phyloP scores from a whole-genome alignment of 306 rosid genomes.

The Crataegus laevigata region DNA sequence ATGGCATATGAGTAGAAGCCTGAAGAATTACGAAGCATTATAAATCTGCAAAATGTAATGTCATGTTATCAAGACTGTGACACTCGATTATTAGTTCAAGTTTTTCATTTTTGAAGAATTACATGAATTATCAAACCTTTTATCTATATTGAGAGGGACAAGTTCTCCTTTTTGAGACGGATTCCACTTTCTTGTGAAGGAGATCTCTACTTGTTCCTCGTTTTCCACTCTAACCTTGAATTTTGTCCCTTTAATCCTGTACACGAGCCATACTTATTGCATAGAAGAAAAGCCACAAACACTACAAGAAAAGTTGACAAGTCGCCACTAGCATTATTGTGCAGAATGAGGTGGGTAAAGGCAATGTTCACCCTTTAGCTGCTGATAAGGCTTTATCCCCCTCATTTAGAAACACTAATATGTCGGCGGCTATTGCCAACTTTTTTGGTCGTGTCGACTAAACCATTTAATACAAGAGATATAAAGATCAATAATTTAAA shows the following conservation, averaged over 20 bases:
- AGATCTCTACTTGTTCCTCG: slow-evolving; percentile 28
- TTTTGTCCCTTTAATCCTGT: slow-evolving; percentile 24
- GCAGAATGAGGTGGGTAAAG: too few relatives aligned
- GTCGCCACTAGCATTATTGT: too few relatives aligned
- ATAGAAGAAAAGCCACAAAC: not conserved
- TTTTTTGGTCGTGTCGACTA: too few relatives aligned
- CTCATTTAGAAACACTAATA: not conserved
- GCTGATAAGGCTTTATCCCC: not conserved
- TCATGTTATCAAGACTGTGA: too few relatives aligned
- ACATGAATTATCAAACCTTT: not conserved
- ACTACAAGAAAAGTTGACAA: too few relatives aligned
- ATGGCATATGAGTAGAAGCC: slow-evolving; percentile 30
- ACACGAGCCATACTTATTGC: not conserved
- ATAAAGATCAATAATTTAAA: too few relatives aligned
- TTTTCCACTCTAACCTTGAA: slow-evolving; percentile 19
- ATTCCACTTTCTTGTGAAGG: slow-evolving; percentile 31
- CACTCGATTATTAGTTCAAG: not conserved
- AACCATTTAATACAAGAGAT: too few relatives aligned
- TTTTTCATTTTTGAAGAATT: not conserved
- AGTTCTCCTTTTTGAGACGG: slow-evolving; percentile 13
- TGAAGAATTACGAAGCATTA: slow-evolving; percentile 17
- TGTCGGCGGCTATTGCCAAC: too few relatives aligned
- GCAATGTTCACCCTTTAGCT: too few relatives aligned
- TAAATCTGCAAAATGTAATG: slow-evolving; percentile 4
- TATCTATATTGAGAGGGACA: slow-evolving; percentile 27